Conservation (phyloP, 164 flowering plant species). For the Annona squamosa region DNA sequence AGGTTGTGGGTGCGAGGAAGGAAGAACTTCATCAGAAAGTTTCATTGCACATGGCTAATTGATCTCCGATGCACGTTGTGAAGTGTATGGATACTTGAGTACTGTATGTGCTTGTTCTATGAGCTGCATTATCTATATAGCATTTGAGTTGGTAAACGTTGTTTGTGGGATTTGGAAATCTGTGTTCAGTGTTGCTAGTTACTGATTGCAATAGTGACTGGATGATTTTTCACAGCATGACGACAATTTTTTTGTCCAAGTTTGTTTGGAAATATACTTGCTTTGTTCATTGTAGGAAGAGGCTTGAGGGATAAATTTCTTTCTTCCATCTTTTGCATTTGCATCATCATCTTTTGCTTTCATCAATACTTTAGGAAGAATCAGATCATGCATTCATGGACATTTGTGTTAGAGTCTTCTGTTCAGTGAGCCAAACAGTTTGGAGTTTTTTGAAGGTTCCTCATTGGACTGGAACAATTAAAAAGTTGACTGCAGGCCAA, state of each 20-base stretch:
- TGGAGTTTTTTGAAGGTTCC: no score
- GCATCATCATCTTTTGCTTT: neutral
- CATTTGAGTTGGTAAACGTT: neutral
- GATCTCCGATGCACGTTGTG: neutral
- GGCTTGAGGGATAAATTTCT: neutral
- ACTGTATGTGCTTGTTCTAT: neutral
- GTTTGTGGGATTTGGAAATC: neutral
- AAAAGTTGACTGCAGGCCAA: no score
- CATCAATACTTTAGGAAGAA: neutral
- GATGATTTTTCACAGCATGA: neutral
- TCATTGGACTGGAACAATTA: no score
- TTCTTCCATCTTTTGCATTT: no score
- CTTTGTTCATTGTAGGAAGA: neutral
- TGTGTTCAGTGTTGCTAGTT: neutral
- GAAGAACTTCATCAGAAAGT: slow-evolving; percentile 45
- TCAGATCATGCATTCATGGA: neutral
- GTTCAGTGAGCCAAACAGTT: no score
- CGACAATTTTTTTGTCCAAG: neutral
- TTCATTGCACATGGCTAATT: slow-evolving; percentile 26
- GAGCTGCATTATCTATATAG: no score
- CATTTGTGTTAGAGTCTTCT: no score
- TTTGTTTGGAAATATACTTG: neutral
- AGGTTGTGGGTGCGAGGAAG: slow-evolving; percentile 63
- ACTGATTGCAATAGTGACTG: neutral
- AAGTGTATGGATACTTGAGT: neutral